phyloP scores from a whole-genome alignment of 2,329 filamentous ascomycete genomes.

The Blastomyces silverae region DNA sequence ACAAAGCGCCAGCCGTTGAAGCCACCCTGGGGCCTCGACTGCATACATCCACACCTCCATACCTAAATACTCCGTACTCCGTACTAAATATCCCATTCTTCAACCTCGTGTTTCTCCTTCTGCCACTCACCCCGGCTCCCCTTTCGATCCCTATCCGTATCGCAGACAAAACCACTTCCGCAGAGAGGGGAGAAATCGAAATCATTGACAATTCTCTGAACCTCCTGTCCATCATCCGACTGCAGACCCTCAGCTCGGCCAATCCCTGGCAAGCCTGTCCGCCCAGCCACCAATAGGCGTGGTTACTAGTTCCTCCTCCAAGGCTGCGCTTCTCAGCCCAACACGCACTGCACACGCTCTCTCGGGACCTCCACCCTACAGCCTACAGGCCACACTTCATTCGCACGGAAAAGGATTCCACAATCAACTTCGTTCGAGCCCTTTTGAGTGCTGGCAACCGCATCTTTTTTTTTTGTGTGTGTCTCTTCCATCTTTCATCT shows the following conservation, averaged over 20 bases:
- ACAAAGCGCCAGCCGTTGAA: conserved; percentile 3
- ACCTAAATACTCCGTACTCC: too few relatives aligned
- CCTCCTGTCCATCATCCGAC: not conserved
- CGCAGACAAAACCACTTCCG: not conserved
- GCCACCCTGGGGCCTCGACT: not conserved
- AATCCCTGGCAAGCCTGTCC: conserved; percentile 2
- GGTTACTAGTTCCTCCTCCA: not conserved
- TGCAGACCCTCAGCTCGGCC: not conserved
- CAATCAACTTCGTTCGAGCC: not conserved
- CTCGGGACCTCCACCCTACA: too few relatives aligned
- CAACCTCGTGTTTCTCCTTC: not conserved
- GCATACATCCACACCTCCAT: too few relatives aligned
- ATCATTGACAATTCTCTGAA: too few relatives aligned
- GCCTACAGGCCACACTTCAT: not conserved
- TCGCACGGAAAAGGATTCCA: not conserved
- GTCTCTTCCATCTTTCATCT: not conserved
- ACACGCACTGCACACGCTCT: not conserved
- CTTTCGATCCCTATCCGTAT: not conserved
- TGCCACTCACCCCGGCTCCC: not conserved
- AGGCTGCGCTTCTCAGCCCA: not conserved
- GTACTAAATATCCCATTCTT: not conserved
- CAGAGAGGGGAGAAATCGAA: not conserved
- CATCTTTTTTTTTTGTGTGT: not conserved
- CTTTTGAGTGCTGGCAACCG: not conserved
- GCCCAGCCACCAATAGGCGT: conserved; percentile 5